Evolutionary conservation across 768 basidiomycete species (phyloP).

Genomic region (Termitomyces sp.): DNA sequence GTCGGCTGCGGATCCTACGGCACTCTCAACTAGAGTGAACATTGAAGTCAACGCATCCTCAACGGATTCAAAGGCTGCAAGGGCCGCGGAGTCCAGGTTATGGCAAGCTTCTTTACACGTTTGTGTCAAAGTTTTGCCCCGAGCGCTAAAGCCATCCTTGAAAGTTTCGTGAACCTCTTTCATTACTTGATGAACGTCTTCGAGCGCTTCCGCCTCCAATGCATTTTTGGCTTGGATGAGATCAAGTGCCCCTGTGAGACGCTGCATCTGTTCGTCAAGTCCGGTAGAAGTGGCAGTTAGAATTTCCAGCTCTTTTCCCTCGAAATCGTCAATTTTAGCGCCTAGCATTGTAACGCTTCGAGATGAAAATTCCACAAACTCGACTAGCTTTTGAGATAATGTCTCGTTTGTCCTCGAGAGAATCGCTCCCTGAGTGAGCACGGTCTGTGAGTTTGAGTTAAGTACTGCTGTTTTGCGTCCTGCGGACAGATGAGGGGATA

Average conservation of each 20-base stretch:
- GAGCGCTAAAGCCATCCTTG: conserved; percentile 44
- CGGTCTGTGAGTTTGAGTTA: conserved; percentile 58
- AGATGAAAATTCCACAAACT: conserved; percentile 52
- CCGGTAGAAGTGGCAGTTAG: conserved; percentile 43
- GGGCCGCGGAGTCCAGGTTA: conserved; percentile 37
- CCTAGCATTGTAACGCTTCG: conserved; percentile 50
- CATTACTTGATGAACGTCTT: conserved; percentile 40
- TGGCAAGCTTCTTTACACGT: conserved; percentile 42
- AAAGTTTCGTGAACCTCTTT: conserved; percentile 49
- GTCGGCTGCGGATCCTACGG: conserved; percentile 50
- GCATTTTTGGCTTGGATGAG: conserved; percentile 53
- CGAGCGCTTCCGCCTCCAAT: conserved; percentile 46
- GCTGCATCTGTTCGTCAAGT: conserved; percentile 53
- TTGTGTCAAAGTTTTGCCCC: conserved; percentile 47
- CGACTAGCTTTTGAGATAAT: conserved; percentile 54
- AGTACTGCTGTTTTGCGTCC: conserved; percentile 71
- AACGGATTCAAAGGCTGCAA: conserved; percentile 42
- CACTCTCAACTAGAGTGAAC: conserved; percentile 51
- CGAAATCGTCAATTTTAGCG: conserved; percentile 50
- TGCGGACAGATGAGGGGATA: conserved; percentile 23
- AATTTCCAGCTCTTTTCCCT: conserved; percentile 49
- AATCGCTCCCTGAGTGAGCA: conserved; percentile 53
- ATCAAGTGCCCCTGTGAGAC: conserved; percentile 44
- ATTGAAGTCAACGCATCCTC: conserved; percentile 57
- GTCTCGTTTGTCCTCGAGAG: conserved; percentile 48